Conservation (phyloP, 495 filamentous ascomycete species). For the Aspergillus avenaceus region DNA sequence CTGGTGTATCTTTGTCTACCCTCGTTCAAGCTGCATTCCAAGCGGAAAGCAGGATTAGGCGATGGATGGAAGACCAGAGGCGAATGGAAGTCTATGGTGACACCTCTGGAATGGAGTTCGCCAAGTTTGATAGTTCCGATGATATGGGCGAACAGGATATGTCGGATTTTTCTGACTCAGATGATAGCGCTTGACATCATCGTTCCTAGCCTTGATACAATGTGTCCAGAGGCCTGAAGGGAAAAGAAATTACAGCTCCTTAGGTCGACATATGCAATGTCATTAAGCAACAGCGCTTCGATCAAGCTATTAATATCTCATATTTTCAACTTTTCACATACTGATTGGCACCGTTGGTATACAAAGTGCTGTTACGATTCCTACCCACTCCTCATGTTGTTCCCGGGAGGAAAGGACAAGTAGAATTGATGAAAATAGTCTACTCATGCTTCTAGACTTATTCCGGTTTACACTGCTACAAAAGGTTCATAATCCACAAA, state of each 20-base stretch:
- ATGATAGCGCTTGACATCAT: background rate
- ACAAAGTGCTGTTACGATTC: too few species aligned
- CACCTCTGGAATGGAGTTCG: slow-evolving; percentile 11
- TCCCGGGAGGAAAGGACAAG: too few species aligned
- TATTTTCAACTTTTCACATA: too few species aligned
- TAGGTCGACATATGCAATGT: too few species aligned
- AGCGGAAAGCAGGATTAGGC: slow-evolving; percentile 41
- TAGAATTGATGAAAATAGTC: too few species aligned
- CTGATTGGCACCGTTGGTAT: too few species aligned
- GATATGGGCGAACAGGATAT: slow-evolving; percentile 25
- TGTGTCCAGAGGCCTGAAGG: background rate
- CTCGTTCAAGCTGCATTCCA: slow-evolving; percentile 45
- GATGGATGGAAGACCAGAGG: slow-evolving; percentile 35
- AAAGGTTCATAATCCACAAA: too few species aligned
- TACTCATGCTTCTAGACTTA: too few species aligned
- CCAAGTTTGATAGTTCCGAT: slow-evolving; percentile 17
- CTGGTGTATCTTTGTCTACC: slow-evolving; percentile 42
- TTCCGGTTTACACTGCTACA: too few species aligned
- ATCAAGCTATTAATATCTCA: too few species aligned
- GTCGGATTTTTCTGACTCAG: background rate
- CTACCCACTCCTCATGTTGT: too few species aligned
- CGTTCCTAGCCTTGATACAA: background rate
- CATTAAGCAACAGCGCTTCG: too few species aligned
- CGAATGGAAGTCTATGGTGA: slow-evolving; percentile 26
- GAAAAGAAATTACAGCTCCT: background rate